Evolutionary conservation across 768 basidiomycete species (phyloP).

Genomic region (Kwoniella newhampshirensis): DNA sequence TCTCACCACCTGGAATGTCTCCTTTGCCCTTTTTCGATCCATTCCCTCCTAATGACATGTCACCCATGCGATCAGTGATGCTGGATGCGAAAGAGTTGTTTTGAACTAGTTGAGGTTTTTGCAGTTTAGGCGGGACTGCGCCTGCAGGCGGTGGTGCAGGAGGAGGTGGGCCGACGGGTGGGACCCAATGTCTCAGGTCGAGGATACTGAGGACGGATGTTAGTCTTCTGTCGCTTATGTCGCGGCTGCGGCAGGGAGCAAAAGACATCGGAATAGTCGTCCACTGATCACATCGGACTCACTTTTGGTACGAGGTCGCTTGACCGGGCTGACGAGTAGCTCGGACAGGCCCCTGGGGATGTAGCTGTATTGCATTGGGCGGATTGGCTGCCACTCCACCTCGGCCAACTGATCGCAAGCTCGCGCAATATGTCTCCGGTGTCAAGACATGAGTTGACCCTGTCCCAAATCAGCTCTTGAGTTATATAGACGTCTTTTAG

Average conservation of each 20-base stretch:
- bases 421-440: conserved; percentile 78
- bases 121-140: conserved; percentile 1
- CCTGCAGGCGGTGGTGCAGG: conserved; percentile 37
- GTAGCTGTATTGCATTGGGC: conserved; percentile 46
- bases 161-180: conserved; percentile 50
- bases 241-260: not conserved
- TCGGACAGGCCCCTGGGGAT: conserved; percentile 44
- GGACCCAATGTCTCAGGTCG: conserved; percentile 51
- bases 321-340: conserved; percentile 31
- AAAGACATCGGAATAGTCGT: not conserved
- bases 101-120: conserved; percentile 19
- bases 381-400: conserved; percentile 71
- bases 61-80: conserved; percentile 23
- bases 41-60: conserved; percentile 24
- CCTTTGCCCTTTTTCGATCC: conserved; percentile 23
- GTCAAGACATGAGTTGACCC: conserved; percentile 87
- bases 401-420: conserved; percentile 80
- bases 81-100: conserved; percentile 19
- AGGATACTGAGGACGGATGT: conserved; percentile 38
- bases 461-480: conserved; percentile 46
- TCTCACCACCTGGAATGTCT: conserved; percentile 20
- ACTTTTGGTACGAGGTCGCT: conserved; percentile 45
- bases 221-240: no score
- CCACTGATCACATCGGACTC: conserved; percentile 1
- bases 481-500: not conserved